Percentiles rank a stretch among this genome's conserved stretches.
Evolutionary conservation across 352 stramenopile genomes (phyloP).

Genomic region (Phytopythium boreale): DNA sequence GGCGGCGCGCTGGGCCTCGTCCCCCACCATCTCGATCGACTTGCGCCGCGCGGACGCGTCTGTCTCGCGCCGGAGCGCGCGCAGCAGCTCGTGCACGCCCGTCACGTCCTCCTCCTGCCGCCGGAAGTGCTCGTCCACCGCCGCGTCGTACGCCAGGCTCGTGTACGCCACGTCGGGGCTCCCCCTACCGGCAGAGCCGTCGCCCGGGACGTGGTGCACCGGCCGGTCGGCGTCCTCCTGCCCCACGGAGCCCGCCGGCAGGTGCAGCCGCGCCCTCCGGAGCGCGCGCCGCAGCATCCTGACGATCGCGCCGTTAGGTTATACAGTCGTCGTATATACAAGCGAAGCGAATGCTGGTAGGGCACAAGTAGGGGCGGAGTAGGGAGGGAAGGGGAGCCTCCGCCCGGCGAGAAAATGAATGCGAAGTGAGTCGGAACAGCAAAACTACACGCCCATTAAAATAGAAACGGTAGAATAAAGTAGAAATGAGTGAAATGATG

Average conservation of each 20-base stretch:
- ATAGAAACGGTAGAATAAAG: background rate
- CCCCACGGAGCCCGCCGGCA: conserved; percentile 53
- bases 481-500: conserved; percentile 5
- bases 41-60: conserved; percentile 6
- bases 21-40: conserved; percentile 25
- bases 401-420: background rate
- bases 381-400: background rate
- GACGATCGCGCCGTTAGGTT: background rate
- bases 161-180: conserved; percentile 49
- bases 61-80: conserved; percentile 3
- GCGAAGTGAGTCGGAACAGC: background rate
- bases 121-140: conserved; percentile 24
- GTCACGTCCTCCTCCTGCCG: conserved; percentile 26
- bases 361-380: background rate
- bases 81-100: conserved; percentile 18
- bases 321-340: conserved; percentile 1
- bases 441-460: background rate
- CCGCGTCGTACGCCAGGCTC: conserved; percentile 23
- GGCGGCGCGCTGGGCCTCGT: conserved; percentile 49
- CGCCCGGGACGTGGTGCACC: conserved; percentile 21
- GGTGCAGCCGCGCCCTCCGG: conserved; percentile 48
- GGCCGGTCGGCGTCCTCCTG: conserved; percentile 43
- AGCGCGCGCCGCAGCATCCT: conserved; percentile 62
- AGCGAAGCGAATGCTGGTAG: background rate
- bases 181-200: background rate